phyloP scores from a whole-genome alignment of 202 grass and related monocot genomes.

The Cymbopogon flexuosus region DNA sequence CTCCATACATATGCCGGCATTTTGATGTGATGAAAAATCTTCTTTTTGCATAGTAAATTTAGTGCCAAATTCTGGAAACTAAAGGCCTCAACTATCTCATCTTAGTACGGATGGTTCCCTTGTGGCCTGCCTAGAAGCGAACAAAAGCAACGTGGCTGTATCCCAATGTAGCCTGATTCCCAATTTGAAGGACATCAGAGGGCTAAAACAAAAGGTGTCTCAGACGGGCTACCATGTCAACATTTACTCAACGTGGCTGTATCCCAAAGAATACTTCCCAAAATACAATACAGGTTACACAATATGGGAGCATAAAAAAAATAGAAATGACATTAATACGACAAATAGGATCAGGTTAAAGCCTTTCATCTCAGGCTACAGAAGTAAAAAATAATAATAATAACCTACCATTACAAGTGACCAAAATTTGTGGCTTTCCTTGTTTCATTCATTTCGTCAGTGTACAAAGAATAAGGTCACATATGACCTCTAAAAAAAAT shows the following conservation, averaged over 20 bases:
- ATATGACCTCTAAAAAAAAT: slow-evolving; percentile 39
- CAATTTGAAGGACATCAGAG: neutral
- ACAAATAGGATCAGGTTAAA: slow-evolving; percentile 12
- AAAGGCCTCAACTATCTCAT: no score
- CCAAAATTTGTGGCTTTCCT: slow-evolving; percentile 36
- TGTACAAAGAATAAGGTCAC: slow-evolving; percentile 37
- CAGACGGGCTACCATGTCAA: neutral
- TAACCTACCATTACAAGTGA: slow-evolving; percentile 8
- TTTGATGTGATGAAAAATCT: no score
- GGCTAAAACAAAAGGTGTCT: neutral
- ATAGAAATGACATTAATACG: neutral
- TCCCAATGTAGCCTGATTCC: no score
- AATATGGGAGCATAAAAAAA: neutral
- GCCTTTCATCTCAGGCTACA: slow-evolving; percentile 22
- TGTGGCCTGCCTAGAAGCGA: no score
- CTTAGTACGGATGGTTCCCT: no score
- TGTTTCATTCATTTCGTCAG: slow-evolving; percentile 6
- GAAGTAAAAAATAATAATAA: slow-evolving; percentile 5
- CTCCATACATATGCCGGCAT: no score
- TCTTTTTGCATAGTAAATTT: no score
- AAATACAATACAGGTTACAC: neutral
- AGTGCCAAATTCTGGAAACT: no score
- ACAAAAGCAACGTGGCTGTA: no score
- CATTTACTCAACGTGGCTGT: neutral
- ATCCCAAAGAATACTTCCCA: neutral